Base-by-base conservation (phyloP, 78 protist genomes). In the Dictyostelium firmibasis region DNA sequence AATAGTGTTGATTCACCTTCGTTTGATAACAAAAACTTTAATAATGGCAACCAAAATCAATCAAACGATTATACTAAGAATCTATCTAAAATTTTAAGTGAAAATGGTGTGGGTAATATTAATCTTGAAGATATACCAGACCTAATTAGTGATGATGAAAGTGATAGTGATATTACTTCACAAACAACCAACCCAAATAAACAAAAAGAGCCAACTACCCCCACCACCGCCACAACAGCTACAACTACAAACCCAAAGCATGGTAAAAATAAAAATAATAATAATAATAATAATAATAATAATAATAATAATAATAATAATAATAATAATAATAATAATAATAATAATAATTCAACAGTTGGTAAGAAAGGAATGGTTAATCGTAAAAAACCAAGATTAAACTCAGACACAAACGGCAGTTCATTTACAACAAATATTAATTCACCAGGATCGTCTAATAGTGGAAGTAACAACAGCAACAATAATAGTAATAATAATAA, bases 121-220 rank as follows among this genome's bases (percentile, higher is more conserved):
- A 29, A n/a, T 79, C 57, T 82, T 60, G 75, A 82, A 57, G 86
- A 82, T 35, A 57, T 82, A 18, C 86, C 86, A 60, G 86, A 82
- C n/a, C 23, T 82, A 35, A 82, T 57, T 25, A 57, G 76, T 57
- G 86, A 82, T 82, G 86, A 82, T 57, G 85, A 81, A 50, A 35
- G 33, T 23, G 83, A 77, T 14, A 43, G n/a, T 77, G 41, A 77
- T 38, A 10, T 77, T 77, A 38, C 43, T 38, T 10, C 43, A 72
- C 79, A 16, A 33, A 9, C 4, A 75, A 20, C 36, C 41, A 75
- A 36, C 35, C 13, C 10, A 29, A 36, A 18, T 75, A 75, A 75
- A 75, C 81, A 75, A 75, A 35, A 29, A 74, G 36, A 25, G 2
- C 3, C 35, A 70, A 25, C 79, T 25, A 25, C 79, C 2, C 2